Evolutionary conservation across 805 yeast genomes (phyloP), one percentile per base, ranked within the genome.

Genomic region (Zygoascus biomembranicola): DNA sequence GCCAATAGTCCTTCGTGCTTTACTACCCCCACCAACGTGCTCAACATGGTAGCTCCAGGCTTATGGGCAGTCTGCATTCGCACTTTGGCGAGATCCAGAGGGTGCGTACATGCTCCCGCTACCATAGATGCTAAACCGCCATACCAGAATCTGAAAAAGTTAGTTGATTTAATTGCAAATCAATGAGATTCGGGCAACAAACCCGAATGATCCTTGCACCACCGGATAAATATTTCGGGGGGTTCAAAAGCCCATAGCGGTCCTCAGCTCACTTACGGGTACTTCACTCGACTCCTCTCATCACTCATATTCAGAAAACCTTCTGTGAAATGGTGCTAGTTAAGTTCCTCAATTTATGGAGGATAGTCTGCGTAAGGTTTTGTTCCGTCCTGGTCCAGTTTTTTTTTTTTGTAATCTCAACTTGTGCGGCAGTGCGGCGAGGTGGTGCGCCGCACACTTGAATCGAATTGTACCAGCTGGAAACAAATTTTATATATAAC

Each of bases 51-150:
- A 52, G 80, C 85, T 43, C 88, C 88, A 2, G 87, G 85, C 11
- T 68, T 71, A 0, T 77, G 65, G 2, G 95, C 90, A 0, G 96
- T 85, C 66, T 88, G 96, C 65, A 88, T 73, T 50, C 96, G 78
- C 8, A 90, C 96, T 63, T 88, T 88, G 2, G 96, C 94, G 44
- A 88, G 73, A 66, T 88, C 96, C 55, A 88, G 72, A 3, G 96
- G 96, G 69, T 88, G 96, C 8, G 76, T 72, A 50, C 66, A 61
- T 16, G 65, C 54, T 1, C 72, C 75, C 1, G 76, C 76, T 2
- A 66, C 70, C 55, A 70, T 67, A 50, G 73, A 66, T 18, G 74
- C 66, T n/a, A 65, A 57, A 19, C 76, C 76, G 23, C 76, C 76
- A 59, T 73, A 72, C 76, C 76, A 72, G 50, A 72, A 72, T 31